A percentile compares a stretch with the other conserved stretches of the same genome.
Conservation (phyloP, 257 asterid species). For the Gentiana macrophylla region DNA sequence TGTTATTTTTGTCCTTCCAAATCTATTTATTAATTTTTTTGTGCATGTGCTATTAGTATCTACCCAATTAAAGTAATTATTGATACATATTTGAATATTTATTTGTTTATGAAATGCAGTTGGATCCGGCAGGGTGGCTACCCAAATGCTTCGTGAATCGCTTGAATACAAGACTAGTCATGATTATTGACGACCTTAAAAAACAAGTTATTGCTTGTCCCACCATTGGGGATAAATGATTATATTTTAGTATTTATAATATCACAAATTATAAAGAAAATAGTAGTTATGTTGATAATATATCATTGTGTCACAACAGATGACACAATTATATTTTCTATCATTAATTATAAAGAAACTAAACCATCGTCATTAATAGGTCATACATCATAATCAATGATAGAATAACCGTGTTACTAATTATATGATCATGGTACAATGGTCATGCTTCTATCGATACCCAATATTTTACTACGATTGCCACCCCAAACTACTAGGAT, state of each 20-base stretch:
- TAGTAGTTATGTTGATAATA: background rate
- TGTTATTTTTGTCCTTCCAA: too few species aligned
- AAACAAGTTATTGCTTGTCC: conserved; percentile 75
- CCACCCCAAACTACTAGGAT: too few species aligned
- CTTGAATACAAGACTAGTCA: conserved; percentile 69
- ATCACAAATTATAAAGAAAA: background rate
- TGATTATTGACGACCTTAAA: conserved; percentile 89
- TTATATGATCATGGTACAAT: too few species aligned
- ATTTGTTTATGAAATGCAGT: conserved; percentile 26
- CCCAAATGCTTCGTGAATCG: conserved; percentile 90
- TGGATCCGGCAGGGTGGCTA: conserved; percentile 96
- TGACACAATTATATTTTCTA: background rate
- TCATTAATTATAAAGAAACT: background rate
- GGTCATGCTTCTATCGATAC: too few species aligned
- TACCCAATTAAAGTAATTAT: background rate
- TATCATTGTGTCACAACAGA: background rate
- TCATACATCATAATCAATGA: background rate
- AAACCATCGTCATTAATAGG: conserved; percentile 1
- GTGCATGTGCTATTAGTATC: too few species aligned
- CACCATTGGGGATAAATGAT: conserved; percentile 28
- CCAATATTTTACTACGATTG: too few species aligned
- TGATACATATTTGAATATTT: background rate
- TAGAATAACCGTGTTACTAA: too few species aligned
- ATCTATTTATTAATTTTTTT: too few species aligned
- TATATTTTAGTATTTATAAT: conserved; percentile 11